A percentile compares a stretch with the other conserved stretches of the same genome.
Evolutionary conservation across 116 monocot genomes (phyloP).

Genomic region (Trichopus zeylanicus): DNA sequence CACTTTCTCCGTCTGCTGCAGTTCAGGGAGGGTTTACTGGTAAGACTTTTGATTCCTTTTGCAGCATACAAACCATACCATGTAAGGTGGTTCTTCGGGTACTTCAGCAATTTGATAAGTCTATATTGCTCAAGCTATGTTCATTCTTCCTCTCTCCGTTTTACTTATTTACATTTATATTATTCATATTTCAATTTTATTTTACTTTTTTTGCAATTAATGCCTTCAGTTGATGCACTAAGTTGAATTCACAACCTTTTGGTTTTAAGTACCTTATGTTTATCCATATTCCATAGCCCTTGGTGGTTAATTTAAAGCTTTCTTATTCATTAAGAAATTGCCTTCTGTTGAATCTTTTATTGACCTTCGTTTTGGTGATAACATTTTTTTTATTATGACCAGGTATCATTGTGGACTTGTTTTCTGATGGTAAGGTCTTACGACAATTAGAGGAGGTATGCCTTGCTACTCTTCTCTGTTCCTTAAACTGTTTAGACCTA

Average conservation of each 20-base stretch:
- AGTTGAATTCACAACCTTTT: background rate
- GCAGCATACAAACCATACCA: background rate
- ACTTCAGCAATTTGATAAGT: background rate
- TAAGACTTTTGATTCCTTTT: slow-evolving; percentile 13
- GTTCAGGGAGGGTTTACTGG: slow-evolving; percentile 92
- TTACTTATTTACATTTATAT: too few species aligned
- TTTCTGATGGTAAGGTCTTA: slow-evolving; percentile 74
- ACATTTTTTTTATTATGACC: too few species aligned
- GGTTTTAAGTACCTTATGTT: background rate
- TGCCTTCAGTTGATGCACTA: background rate
- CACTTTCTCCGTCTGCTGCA: slow-evolving; percentile 52
- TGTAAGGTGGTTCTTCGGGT: background rate
- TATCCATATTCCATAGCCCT: too few species aligned
- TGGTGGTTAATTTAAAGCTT: too few species aligned
- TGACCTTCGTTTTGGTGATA: too few species aligned
- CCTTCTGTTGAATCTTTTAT: too few species aligned
- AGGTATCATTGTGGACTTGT: slow-evolving; percentile 90
- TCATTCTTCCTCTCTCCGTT: too few species aligned
- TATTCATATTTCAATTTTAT: too few species aligned
- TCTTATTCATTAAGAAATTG: too few species aligned
- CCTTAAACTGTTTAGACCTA: background rate
- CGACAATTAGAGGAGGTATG: slow-evolving; percentile 66
- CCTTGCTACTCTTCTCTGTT: background rate
- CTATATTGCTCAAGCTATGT: background rate
- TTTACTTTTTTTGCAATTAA: too few species aligned